Conservation (phyloP, 495 filamentous ascomycete genomes). For the Lophiotrema nucula region DNA sequence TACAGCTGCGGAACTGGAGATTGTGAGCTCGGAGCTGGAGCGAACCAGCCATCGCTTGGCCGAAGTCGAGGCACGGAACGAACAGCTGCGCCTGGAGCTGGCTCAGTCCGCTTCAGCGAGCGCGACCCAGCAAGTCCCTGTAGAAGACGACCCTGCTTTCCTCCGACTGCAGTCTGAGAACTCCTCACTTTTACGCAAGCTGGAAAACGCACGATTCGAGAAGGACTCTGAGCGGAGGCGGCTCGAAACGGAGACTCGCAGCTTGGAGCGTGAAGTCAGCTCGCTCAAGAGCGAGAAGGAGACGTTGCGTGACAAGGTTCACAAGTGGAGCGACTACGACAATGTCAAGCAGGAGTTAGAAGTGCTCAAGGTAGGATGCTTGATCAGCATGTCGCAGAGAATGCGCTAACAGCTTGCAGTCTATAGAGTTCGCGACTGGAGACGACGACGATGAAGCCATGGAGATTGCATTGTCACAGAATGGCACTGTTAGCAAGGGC, state of each 20-base stretch:
- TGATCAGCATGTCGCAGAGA: not conserved
- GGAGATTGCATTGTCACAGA: constrained; percentile 36
- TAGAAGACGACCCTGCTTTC: constrained; percentile 85
- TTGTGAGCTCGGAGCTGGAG: constrained; percentile 87
- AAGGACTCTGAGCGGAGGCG: constrained; percentile 73
- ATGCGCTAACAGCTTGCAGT: constrained; percentile 46
- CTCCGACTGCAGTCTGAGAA: constrained; percentile 88
- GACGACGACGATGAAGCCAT: constrained; percentile 68
- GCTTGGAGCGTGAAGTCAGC: constrained; percentile 69
- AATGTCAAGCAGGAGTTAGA: constrained; percentile 94
- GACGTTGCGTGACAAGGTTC: constrained; percentile 70
- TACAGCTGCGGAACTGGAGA: constrained; percentile 86
- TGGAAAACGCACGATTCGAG: constrained; percentile 79
- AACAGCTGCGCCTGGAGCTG: constrained; percentile 85
- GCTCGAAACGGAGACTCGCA: constrained; percentile 67
- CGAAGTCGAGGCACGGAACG: constrained; percentile 91
- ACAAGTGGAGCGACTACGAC: constrained; percentile 91
- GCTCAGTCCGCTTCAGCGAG: constrained; percentile 79
- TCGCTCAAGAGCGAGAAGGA: constrained; percentile 68
- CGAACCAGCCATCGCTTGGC: constrained; percentile 82
- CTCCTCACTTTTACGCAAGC: constrained; percentile 77
- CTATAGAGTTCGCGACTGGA: constrained; percentile 90
- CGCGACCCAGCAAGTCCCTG: constrained; percentile 45
- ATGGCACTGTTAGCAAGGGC: constrained; percentile 52
- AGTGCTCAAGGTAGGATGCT: constrained; percentile 68